Evolutionary conservation across 2,329 filamentous ascomycete species (phyloP).

Genomic region (Clonostachys rhizophaga): DNA sequence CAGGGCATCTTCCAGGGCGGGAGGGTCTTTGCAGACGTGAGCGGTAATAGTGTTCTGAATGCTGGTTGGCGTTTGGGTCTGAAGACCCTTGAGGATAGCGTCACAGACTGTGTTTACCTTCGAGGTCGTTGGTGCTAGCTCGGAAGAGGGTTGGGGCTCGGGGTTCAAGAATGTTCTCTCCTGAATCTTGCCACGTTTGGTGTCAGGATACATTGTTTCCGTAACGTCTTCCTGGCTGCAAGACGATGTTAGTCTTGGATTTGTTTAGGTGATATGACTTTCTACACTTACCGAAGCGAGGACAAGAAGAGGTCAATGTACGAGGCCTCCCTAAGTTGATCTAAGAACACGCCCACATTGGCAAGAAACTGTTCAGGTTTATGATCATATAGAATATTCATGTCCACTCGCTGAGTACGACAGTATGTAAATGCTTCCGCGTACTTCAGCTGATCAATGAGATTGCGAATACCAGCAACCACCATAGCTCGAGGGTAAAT

Average conservation of each 20-base stretch:
- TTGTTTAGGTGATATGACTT: not conserved
- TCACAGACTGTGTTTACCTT: conserved; percentile 92
- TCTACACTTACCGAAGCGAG: conserved; percentile 60
- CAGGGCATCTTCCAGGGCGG: conserved; percentile 83
- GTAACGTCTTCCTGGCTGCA: conserved; percentile 83
- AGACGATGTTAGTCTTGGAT: conserved; percentile 16
- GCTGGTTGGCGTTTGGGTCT: conserved; percentile 55
- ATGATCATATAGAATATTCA: conserved; percentile 96
- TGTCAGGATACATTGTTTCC: conserved; percentile 90
- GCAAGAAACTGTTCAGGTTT: conserved; percentile 80
- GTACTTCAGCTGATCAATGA: conserved; percentile 79
- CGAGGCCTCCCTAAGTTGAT: conserved; percentile 76
- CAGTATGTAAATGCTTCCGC: conserved; percentile 81
- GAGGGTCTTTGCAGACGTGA: conserved; percentile 88
- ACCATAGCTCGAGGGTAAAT: conserved; percentile 92
- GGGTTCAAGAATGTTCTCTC: conserved; percentile 1
- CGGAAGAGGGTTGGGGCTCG: conserved; percentile 4
- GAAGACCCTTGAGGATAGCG: conserved; percentile 68
- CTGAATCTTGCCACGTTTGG: conserved; percentile 40
- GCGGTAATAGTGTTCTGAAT: conserved; percentile 92
- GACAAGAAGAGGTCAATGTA: conserved; percentile 91
- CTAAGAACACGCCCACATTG: conserved; percentile 71
- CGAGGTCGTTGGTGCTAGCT: conserved; percentile 4
- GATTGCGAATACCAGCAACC: conserved; percentile 77
- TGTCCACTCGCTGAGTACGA: conserved; percentile 88